Percentiles rank a stretch among this genome's conserved stretches.
Evolutionary conservation across 495 filamentous ascomycete species (phyloP).

Genomic region (Penicillium manginii): DNA sequence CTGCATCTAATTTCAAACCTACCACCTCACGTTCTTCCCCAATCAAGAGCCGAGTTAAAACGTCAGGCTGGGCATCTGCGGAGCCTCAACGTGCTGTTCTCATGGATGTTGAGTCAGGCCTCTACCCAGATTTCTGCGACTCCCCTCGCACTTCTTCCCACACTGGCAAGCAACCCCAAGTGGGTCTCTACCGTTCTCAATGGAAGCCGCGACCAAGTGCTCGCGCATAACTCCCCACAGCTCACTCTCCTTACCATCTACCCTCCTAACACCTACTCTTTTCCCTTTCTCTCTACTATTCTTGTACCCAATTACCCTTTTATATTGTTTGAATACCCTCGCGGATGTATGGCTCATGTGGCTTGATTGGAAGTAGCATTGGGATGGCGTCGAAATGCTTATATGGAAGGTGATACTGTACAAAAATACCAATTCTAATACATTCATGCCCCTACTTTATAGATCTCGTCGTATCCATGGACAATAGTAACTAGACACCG

Average conservation of each 20-base stretch:
- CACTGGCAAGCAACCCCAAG: constrained; percentile 33
- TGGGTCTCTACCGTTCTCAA: constrained; percentile 32
- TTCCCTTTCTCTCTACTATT: constrained; percentile 12
- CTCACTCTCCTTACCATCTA: neutral
- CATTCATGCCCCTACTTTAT: neutral
- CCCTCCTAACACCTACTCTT: constrained; percentile 5
- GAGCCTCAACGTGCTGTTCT: constrained; percentile 52
- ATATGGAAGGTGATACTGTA: constrained; percentile 23
- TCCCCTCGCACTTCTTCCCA: constrained; percentile 21
- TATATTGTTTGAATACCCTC: constrained; percentile 22
- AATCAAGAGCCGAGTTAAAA: constrained; percentile 27
- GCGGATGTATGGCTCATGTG: constrained; percentile 22
- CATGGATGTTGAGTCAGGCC: constrained; percentile 46
- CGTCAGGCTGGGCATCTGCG: constrained; percentile 27
- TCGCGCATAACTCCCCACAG: constrained; percentile 29
- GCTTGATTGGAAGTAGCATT: constrained; percentile 31
- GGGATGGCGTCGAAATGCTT: constrained; percentile 20
- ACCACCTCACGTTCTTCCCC: constrained; percentile 20
- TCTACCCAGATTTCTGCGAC: constrained; percentile 42
- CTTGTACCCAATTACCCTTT: constrained; percentile 3
- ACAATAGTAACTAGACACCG: too few relatives aligned
- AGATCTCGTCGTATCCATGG: neutral
- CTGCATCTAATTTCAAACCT: constrained; percentile 19
- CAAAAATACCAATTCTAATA: constrained; percentile 5
- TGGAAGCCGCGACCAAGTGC: constrained; percentile 45